Evolutionary conservation across 441 rosid species (phyloP).

Genomic region (Pelargonium cotyledonis): DNA sequence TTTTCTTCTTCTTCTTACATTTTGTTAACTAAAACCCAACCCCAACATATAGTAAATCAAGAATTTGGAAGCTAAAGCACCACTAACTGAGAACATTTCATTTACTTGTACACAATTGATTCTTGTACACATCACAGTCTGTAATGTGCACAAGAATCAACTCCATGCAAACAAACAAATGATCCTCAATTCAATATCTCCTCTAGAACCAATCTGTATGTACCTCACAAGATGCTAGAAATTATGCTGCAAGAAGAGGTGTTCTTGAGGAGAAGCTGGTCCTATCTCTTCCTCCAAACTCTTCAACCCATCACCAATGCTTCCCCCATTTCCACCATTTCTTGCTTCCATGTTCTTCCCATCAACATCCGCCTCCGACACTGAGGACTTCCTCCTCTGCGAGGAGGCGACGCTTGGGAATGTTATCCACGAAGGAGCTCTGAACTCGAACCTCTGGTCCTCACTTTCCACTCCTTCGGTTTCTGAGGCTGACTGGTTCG

Average conservation of each 20-base stretch:
- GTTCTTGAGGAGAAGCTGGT: conserved; percentile 27
- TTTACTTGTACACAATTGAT: too few relatives aligned
- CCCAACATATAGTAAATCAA: too few relatives aligned
- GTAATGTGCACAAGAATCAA: too few relatives aligned
- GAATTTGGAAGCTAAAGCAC: too few relatives aligned
- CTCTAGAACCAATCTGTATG: too few relatives aligned
- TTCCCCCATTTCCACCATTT: not conserved
- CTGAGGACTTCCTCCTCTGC: conserved; percentile 28
- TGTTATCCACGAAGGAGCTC: conserved; percentile 28
- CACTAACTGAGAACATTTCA: too few relatives aligned
- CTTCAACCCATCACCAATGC: conserved; percentile 22
- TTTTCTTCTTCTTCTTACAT: too few relatives aligned
- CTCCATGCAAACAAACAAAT: too few relatives aligned
- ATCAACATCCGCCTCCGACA: conserved; percentile 25
- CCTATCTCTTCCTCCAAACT: conserved; percentile 28
- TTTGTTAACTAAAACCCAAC: too few relatives aligned
- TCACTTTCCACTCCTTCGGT: conserved; percentile 21
- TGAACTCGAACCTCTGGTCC: conserved; percentile 27
- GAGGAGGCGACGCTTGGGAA: conserved; percentile 28
- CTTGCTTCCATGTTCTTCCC: conserved; percentile 22
- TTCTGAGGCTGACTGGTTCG: conserved; percentile 22
- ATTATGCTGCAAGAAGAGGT: conserved; percentile 27
- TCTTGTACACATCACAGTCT: too few relatives aligned
- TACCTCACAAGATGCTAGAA: too few relatives aligned
- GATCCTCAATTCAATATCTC: too few relatives aligned